Evolutionary conservation across 176 grass and related monocot genomes (phyloP), one percentile per base, ranked within the genome.

Genomic region (Musa troglodytarum): DNA sequence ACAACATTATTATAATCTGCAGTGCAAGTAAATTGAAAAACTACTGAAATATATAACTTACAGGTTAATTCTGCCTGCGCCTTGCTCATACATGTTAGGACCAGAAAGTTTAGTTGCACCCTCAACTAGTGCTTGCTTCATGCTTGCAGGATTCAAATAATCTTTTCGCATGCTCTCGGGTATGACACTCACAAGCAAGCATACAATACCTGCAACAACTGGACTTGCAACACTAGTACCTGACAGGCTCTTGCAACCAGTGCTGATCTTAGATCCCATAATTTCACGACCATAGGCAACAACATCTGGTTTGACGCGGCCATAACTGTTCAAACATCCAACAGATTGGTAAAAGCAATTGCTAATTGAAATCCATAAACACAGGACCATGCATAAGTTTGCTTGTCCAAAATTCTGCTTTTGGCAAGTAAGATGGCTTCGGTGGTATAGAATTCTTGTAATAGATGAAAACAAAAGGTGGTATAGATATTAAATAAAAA

Each of bases 231-330:
- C 94, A 76, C 94, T 98, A 75, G 94, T 98, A 59, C 94, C 94
- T 73, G 94, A 98, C 51, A 98, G 90, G 73, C 86, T 93, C 81
- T 98, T 98, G 82, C 94, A 93, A 65, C 90, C 94, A 68, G 94
- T 93, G 86, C 94, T 98, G 82, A 93, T 98, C 89, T 93, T 98
- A 4, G 94, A 98, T 64, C 94, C 94, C 78, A 93, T 88, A 89
- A 98, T 98, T 65, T 98, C 94, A 81, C 90, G 88, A 80, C 94
- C 92, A 81, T 93, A 98, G 59, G 94, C 94, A 71, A 98, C 94
- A 68, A 98, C 78, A 57, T 98, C 94, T 65, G 94, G 94, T 81
- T 98, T 98, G 17, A 98, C 88, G 67, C 94, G 90, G 15, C 94
- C 94, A 90, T 98, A 98, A 59, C 94, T 98, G 82, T 70, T 21